phyloP scores from a whole-genome alignment of 2,329 filamentous ascomycete species.

The Piedraia hortae region DNA sequence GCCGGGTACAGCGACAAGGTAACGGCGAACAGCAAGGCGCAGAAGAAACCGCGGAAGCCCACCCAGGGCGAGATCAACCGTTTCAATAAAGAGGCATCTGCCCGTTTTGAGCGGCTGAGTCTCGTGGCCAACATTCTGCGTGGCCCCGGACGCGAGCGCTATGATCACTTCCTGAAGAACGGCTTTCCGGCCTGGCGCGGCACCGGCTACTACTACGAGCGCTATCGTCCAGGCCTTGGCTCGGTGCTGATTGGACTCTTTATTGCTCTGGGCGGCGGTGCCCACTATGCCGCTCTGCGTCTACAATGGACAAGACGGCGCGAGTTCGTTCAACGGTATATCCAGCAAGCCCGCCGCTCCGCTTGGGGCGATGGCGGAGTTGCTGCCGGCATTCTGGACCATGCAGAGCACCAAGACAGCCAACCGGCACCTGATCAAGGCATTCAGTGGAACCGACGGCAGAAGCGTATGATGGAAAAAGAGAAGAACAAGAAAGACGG shows the following conservation, averaged over 20 bases:
- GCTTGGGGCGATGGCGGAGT: slow-evolving; percentile 69
- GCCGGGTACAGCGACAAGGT: slow-evolving; percentile 33
- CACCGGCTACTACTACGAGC: slow-evolving; percentile 91
- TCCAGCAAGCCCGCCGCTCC: slow-evolving; percentile 60
- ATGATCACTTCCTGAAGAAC: slow-evolving; percentile 79
- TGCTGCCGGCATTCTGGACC: slow-evolving; percentile 36
- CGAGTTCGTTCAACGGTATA: slow-evolving; percentile 78
- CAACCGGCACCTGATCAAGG: slow-evolving; percentile 11
- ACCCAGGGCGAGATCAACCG: slow-evolving; percentile 46
- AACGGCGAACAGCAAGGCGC: slow-evolving; percentile 10
- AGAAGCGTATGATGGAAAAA: slow-evolving; percentile 70
- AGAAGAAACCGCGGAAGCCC: slow-evolving; percentile 36
- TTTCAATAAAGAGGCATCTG: slow-evolving; percentile 53
- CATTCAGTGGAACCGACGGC: slow-evolving; percentile 47
- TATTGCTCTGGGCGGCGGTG: slow-evolving; percentile 52
- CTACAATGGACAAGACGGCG: slow-evolving; percentile 72
- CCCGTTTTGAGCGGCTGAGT: slow-evolving; percentile 59
- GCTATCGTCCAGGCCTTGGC: slow-evolving; percentile 72
- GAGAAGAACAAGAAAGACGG: slow-evolving; percentile 44
- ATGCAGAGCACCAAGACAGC: slow-evolving; percentile 18
- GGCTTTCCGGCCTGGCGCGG: slow-evolving; percentile 94
- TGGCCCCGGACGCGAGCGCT: slow-evolving; percentile 54
- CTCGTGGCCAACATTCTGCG: slow-evolving; percentile 68
- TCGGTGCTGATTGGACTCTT: slow-evolving; percentile 62
- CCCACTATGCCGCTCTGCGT: slow-evolving; percentile 65